Conservation (phyloP, 352 stramenopile species). For the Globisporangium echinulatum region DNA sequence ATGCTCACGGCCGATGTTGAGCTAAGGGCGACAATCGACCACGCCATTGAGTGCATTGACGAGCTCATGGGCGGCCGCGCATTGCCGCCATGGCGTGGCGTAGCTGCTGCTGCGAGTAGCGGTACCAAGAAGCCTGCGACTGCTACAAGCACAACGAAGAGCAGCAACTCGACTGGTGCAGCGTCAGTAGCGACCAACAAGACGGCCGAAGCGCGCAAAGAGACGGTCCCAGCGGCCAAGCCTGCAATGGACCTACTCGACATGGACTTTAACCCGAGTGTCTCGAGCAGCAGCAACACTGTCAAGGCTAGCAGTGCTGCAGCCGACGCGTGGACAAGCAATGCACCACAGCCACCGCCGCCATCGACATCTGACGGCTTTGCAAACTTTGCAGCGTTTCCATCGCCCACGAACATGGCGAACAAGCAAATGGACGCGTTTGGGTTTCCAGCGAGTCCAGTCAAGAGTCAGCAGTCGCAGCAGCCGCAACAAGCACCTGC, state of each 20-base stretch:
- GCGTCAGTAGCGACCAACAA: constrained; percentile 21
- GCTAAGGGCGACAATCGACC: constrained; percentile 85
- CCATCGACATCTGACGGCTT: constrained; percentile 26
- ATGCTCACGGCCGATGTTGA: constrained; percentile 91
- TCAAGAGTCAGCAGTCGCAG: constrained; percentile 20
- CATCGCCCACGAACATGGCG: constrained; percentile 19
- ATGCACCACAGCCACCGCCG: constrained; percentile 5
- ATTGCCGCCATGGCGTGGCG: constrained; percentile 25
- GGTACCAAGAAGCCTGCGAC: constrained; percentile 2
- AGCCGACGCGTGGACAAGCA: constrained; percentile 7
- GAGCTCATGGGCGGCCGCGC: constrained; percentile 41
- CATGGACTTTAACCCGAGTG: constrained; percentile 63
- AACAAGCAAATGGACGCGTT: constrained; percentile 40
- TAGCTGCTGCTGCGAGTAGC: constrained; percentile 3
- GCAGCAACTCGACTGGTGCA: background rate
- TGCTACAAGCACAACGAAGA: background rate
- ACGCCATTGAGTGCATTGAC: constrained; percentile 89
- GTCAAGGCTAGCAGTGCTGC: constrained; percentile 7
- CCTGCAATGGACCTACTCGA: constrained; percentile 44
- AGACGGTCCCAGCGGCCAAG: constrained; percentile 24
- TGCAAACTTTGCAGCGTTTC: constrained; percentile 60
- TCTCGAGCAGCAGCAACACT: constrained; percentile 20
- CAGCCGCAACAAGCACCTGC: constrained; percentile 10
- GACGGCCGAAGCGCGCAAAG: constrained; percentile 50
- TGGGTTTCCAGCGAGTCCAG: constrained; percentile 39